These are phyloP conservation scores for Debaryomyces singareniensis DNA, from an alignment of 1,139 yeast genomes.

Conservation along the genomic window DNA sequence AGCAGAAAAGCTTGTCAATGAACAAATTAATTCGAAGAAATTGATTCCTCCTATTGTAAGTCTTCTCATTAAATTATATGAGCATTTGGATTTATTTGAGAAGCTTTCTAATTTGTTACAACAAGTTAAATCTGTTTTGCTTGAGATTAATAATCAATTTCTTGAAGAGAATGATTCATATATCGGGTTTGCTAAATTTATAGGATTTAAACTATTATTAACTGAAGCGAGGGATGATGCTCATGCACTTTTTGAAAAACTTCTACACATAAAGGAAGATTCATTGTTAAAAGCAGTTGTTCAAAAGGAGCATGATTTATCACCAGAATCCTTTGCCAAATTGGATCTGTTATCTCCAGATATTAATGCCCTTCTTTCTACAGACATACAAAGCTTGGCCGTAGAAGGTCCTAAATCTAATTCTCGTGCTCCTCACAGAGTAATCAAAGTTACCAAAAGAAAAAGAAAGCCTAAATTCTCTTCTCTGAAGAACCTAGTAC, in stretches of 20 bases:
- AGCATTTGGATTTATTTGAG: constrained; percentile 9
- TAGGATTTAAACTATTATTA: not conserved
- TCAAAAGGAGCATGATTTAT: no score
- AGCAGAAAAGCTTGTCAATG: constrained; percentile 29
- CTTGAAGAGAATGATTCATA: not conserved
- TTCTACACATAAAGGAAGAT: no score
- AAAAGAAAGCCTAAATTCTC: constrained; percentile 30
- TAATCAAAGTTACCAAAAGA: constrained; percentile 18
- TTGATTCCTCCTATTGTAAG: constrained; percentile 40
- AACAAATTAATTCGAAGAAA: constrained; percentile 12
- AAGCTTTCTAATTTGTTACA: not conserved
- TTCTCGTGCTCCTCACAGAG: no score
- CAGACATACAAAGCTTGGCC: constrained; percentile 18
- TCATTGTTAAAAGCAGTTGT: no score
- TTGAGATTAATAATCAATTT: not conserved
- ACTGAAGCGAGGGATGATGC: not conserved
- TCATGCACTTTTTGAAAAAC: no score
- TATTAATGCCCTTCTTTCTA: constrained; percentile 24
- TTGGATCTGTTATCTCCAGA: constrained; percentile 17
- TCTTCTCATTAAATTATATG: constrained; percentile 43
- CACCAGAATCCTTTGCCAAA: no score
- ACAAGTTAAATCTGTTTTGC: not conserved
- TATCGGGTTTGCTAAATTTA: not conserved
- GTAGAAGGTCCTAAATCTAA: no score
- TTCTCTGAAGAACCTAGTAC: constrained; percentile 27